These are phyloP conservation scores for Trametes villosa DNA, from an alignment of 768 basidiomycete species.

Conservation along the genomic window DNA sequence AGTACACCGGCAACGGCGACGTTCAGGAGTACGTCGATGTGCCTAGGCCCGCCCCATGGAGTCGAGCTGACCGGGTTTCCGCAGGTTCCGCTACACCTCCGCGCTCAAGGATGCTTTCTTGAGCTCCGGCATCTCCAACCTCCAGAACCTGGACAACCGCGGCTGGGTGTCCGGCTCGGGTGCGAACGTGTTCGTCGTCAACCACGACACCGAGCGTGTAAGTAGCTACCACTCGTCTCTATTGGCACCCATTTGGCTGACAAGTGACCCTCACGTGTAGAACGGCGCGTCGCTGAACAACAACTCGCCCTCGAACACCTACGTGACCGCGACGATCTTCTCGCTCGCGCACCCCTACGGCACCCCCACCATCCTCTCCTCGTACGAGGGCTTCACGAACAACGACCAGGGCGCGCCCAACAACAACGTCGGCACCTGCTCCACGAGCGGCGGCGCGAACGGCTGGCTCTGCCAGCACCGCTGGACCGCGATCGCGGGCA, in stretches of 20 bases:
- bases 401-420: conserved; percentile 65
- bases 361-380: conserved; percentile 64
- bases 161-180: conserved; percentile 59
- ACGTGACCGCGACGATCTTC: conserved; percentile 62
- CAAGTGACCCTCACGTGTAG: conserved; percentile 29
- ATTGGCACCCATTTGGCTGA: not conserved
- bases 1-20: conserved; percentile 62
- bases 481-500: conserved; percentile 57
- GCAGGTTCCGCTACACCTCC: conserved; percentile 61
- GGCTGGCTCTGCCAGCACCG: conserved; percentile 74
- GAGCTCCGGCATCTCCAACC: conserved; percentile 50
- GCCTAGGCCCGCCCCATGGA: not conserved
- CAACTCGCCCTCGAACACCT: conserved; percentile 68
- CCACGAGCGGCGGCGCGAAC: conserved; percentile 51
- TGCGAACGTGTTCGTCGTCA: conserved; percentile 69
- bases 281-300: conserved; percentile 57
- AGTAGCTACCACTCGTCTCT: conserved; percentile 10
- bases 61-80: not conserved
- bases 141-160: conserved; percentile 55
- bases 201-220: conserved; percentile 71
- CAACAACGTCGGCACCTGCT: conserved; percentile 58
- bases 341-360: conserved; percentile 72
- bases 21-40: conserved; percentile 57
- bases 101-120: conserved; percentile 57
- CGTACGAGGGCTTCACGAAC: conserved; percentile 52